Percentiles rank a stretch among this genome's conserved stretches.
phyloP scores from a whole-genome alignment of 257 asterid genomes.

The Ajuga chamaepitys region DNA sequence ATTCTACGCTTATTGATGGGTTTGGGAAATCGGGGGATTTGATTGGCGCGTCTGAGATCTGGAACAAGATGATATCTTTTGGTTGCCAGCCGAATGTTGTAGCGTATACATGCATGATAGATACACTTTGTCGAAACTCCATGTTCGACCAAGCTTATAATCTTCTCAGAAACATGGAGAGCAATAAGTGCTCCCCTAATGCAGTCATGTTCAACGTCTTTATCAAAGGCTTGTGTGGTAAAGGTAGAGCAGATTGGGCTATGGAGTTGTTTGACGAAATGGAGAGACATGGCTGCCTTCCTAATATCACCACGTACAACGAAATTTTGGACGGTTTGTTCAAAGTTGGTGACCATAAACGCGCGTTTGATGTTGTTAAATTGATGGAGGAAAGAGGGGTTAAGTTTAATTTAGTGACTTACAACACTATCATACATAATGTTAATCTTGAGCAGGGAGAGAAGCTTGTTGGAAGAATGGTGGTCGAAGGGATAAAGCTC shows the following conservation, averaged over 20 bases:
- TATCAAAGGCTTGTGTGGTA: conserved; percentile 55
- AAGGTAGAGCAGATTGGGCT: conserved; percentile 61
- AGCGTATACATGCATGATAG: conserved; percentile 73
- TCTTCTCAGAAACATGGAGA: conserved; percentile 48
- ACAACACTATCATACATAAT: conserved; percentile 49
- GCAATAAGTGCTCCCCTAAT: conserved; percentile 60
- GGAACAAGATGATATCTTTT: conserved; percentile 69
- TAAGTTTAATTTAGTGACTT: conserved; percentile 49
- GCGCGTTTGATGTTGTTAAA: conserved; percentile 43
- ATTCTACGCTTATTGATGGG: conserved; percentile 58
- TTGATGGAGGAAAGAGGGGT: conserved; percentile 52
- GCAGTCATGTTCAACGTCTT: conserved; percentile 58
- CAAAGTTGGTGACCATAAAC: conserved; percentile 23
- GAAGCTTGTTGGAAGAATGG: conserved; percentile 59
- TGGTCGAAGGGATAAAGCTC: conserved; percentile 43
- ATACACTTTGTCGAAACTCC: conserved; percentile 53
- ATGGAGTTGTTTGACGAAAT: conserved; percentile 57
- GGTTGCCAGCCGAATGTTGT: conserved; percentile 73
- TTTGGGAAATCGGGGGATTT: conserved; percentile 58
- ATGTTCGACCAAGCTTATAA: conserved; percentile 62
- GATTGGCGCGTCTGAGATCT: conserved; percentile 57
- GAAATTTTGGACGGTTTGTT: conserved; percentile 59
- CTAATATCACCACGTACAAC: conserved; percentile 52
- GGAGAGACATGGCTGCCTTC: conserved; percentile 43
- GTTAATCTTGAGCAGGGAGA: conserved; percentile 41